Evolutionary conservation across 306 rosid genomes (phyloP).

Genomic region (Glycyrrhiza uralensis): DNA sequence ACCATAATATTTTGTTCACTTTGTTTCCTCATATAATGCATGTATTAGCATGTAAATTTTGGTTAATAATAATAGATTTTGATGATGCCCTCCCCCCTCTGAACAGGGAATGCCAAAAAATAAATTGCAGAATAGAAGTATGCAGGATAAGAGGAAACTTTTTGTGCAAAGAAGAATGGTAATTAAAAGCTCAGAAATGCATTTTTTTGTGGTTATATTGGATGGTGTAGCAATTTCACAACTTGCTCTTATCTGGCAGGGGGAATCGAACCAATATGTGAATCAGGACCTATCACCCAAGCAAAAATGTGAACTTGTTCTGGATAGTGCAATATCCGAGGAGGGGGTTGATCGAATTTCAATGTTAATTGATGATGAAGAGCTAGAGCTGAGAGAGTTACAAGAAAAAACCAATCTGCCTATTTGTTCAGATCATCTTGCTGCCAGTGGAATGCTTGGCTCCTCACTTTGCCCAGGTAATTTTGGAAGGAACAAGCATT

Average conservation of each 20-base stretch:
- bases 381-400: constrained; percentile 73
- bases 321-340: constrained; percentile 43
- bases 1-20: background rate
- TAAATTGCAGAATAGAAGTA: constrained; percentile 48
- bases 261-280: constrained; percentile 36
- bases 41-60: background rate
- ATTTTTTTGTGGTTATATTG: constrained; percentile 18
- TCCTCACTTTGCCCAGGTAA: constrained; percentile 85
- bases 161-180: constrained; percentile 52
- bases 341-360: constrained; percentile 48
- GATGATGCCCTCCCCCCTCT: constrained; percentile 17
- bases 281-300: constrained; percentile 36
- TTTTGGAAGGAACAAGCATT: constrained; percentile 24
- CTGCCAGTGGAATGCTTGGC: constrained; percentile 47
- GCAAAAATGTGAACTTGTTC: constrained; percentile 65
- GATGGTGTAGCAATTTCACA: constrained; percentile 12
- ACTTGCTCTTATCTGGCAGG: constrained; percentile 48
- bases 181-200: constrained; percentile 7
- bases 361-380: constrained; percentile 81
- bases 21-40: constrained; percentile 9
- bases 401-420: constrained; percentile 48
- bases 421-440: constrained; percentile 59
- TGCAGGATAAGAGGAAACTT: constrained; percentile 58
- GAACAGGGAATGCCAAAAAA: constrained; percentile 59
- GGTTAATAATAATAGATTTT: constrained; percentile 20